Base-by-base conservation (phyloP, 345 rosid species). In the Pistacia vera region DNA sequence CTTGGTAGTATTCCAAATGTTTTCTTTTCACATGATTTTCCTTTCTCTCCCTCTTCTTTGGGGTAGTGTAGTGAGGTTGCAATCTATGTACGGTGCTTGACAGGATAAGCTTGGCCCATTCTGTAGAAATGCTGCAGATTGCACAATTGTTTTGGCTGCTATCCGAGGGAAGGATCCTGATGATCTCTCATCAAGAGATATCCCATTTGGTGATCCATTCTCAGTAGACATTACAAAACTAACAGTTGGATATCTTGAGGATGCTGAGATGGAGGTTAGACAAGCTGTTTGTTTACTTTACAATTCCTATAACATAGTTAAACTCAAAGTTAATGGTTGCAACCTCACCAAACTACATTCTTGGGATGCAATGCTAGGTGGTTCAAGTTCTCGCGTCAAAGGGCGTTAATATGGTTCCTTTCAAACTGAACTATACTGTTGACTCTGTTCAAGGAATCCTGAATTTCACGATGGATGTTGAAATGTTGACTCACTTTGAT, bases 101-200 rank as follows among this genome's bases (percentile, higher is more conserved):
- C 86, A 89, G 96, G 98, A 94, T 83, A 94, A 94, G 81, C 90
- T 90, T 49, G 97, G 96, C 59, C 97, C 95, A 66, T 88, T 94
- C 83, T 94, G 92, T 79, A 83, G 90, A 84, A 80, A 74, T 64
- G 91, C 92, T 14, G 85, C 76, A 20, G 97, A 91, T 80, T 94
- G 98, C 22, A 71, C 92, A 5, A 52, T 92, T 66, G 60, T 91
- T 73, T 83, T 92, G 75, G 97, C 92, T 72, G 51, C 84, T 20
- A 88, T 94, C 54, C 82, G 87, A 73, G 98, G 97, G 62, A 90
- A 84, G 86, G 98, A 92, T 83, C 91, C 90, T 0, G 87, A 88
- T 20, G 98, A 94, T 81, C 87, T 70, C 71, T 94, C 98, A 7
- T 94, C 98, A 70, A 85, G 89, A 83, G 89, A 92, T 70, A 82